Evolutionary conservation across 2,329 filamentous ascomycete species (phyloP), one percentile per base, ranked within the genome.

Genomic region (Exutisphaerella laricina): DNA sequence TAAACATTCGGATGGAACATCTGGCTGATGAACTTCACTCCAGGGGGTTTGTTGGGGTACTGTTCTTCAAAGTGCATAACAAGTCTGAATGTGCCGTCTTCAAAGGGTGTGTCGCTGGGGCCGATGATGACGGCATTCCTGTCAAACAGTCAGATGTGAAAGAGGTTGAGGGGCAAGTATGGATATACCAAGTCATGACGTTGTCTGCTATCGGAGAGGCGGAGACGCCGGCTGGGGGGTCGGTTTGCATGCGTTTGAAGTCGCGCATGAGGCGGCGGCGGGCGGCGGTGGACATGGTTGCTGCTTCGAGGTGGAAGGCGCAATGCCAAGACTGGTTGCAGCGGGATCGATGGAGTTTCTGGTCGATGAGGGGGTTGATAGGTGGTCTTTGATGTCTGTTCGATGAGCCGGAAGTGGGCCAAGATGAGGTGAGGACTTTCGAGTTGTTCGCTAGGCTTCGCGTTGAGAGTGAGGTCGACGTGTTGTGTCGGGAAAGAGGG

Each of bases 1-100:
- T 98, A 98, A 44, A 98, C 92, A 62, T 98, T 98, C 13, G 92
- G 92, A 60, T 98, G 92, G 68, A 98, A 98, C 92, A 98, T 98
- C 66, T 92, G 82, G 67, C 87, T 94, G 65, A 98, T 94, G 66
- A 98, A 98, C 64, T 97, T 97, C 70, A 97, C 92, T 23, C 88
- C 85, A 0, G 92, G 92, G 4, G 92, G 92, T 66, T 97, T 97
- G 71, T 97, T 98, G 21, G 92, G 92, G 60, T 98, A 98, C 61
- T 95, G 89, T 67, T 98, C 92, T 64, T 97, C 92, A 58, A 98
- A 98, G 63, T 96, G 88, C 90, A 98, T 97, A 39, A 97, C 89
- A 8, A 98, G 82, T 54, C 90, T 78, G 66, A 98, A 98, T 16
- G 92, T 98, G 50, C 92, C 92, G 66, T 98, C 92, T 69, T 98